Conservation (phyloP, 2,329 filamentous ascomycete genomes). For the Clonostachys sp. region DNA sequence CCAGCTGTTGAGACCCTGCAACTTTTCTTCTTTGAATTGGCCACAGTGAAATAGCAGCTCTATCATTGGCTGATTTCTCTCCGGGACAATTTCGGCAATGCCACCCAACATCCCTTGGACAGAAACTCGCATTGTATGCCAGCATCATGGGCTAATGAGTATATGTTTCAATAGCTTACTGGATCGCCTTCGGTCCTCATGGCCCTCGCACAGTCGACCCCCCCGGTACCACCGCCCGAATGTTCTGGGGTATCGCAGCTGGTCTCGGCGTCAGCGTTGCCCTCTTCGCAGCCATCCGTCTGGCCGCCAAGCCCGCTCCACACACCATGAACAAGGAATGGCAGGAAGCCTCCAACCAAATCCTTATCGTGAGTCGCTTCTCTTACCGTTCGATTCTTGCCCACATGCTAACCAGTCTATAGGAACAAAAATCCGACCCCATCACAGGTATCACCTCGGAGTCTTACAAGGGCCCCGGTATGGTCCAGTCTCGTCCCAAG, state of each 20-base stretch:
- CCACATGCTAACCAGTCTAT: constrained; percentile 13
- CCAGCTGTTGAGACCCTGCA: too few relatives aligned
- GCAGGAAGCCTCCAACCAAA: constrained; percentile 94
- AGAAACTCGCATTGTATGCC: neutral
- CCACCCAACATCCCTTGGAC: neutral
- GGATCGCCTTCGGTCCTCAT: constrained; percentile 96
- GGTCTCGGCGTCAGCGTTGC: constrained; percentile 63
- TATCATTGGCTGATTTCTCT: too few relatives aligned
- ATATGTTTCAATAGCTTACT: constrained; percentile 69
- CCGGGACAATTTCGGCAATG: neutral
- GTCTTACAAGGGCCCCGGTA: constrained; percentile 73
- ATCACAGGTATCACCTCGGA: constrained; percentile 78
- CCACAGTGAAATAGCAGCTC: too few relatives aligned
- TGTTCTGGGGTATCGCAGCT: constrained; percentile 68
- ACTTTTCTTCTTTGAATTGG: too few relatives aligned
- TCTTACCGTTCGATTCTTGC: neutral
- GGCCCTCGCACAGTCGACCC: constrained; percentile 81
- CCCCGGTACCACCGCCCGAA: constrained; percentile 77
- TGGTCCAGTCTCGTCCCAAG: constrained; percentile 67
- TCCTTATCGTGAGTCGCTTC: constrained; percentile 67
- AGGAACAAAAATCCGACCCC: constrained; percentile 83
- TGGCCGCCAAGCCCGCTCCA: constrained; percentile 68
- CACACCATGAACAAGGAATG: constrained; percentile 94
- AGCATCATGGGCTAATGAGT: constrained; percentile 1
- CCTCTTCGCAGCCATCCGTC: constrained; percentile 69